Conservation (phyloP, 2,329 filamentous ascomycete genomes). For the Sporothrix euskadiensis region DNA sequence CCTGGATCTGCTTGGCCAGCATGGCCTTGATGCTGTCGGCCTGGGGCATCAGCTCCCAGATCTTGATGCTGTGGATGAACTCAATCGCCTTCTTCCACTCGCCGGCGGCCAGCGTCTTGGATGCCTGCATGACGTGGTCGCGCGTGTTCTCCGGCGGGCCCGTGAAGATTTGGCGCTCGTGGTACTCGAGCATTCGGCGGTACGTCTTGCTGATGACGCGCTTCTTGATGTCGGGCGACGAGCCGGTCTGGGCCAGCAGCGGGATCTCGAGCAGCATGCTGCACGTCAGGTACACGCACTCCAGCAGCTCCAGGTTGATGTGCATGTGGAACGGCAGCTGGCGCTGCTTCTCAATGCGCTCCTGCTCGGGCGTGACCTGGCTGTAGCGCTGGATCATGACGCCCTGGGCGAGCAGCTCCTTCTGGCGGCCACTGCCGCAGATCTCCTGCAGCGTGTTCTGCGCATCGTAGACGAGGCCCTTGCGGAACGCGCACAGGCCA, state of each 20-base stretch:
- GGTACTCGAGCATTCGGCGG: conserved; percentile 98
- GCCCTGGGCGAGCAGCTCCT: conserved; percentile 95
- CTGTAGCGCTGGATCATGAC: conserved; percentile 97
- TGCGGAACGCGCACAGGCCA: conserved; percentile 96
- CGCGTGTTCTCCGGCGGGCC: conserved; percentile 98
- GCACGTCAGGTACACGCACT: conserved; percentile 98
- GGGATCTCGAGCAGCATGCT: conserved; percentile 99
- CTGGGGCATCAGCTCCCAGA: conserved; percentile 97
- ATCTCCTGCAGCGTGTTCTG: conserved; percentile 98
- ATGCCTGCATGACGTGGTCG: conserved; percentile 98
- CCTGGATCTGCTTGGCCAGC: conserved; percentile 97
- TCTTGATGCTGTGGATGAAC: conserved; percentile 98
- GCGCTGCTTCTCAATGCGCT: conserved; percentile 93
- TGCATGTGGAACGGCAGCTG: conserved; percentile 99
- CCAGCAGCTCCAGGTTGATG: conserved; percentile 97
- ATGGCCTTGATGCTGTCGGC: conserved; percentile 92
- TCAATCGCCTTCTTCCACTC: conserved; percentile 97
- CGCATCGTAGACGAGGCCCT: conserved; percentile 93
- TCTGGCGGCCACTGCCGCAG: conserved; percentile 94
- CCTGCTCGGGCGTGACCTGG: conserved; percentile 95
- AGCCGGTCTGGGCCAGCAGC: conserved; percentile 92
- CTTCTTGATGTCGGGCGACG: conserved; percentile 95
- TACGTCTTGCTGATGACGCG: conserved; percentile 99
- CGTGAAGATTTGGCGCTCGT: conserved; percentile 98
- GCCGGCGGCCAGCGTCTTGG: conserved; percentile 91